Percentiles rank a stretch among this genome's conserved stretches.
phyloP scores from a whole-genome alignment of 148 eudicot genomes.

The Fallopia convolvulus region DNA sequence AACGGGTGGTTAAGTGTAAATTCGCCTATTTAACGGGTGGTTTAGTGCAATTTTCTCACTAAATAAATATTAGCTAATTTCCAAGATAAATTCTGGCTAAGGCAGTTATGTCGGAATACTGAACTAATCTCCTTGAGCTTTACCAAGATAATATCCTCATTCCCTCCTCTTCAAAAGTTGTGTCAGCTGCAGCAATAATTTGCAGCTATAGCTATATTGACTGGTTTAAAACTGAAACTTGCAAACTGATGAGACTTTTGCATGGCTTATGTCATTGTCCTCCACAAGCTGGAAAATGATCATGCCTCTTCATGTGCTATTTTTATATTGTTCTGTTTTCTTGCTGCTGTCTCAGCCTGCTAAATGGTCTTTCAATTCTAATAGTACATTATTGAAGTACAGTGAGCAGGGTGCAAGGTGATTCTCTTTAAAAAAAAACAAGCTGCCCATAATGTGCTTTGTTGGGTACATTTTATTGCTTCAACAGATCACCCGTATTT shows the following conservation, averaged over 20 bases:
- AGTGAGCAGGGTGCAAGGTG: conserved; percentile 92
- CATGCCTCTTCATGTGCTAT: neutral
- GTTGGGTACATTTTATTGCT: conserved; percentile 17
- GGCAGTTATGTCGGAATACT: neutral
- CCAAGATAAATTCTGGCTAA: no score
- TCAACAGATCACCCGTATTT: neutral
- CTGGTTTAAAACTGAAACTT: neutral
- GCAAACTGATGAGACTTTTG: neutral
- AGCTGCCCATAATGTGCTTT: neutral
- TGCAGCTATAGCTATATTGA: neutral
- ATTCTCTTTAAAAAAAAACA: neutral
- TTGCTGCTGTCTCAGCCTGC: conserved; percentile 57
- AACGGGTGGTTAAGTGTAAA: no score
- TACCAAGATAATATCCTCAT: neutral
- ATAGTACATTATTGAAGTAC: conserved; percentile 68
- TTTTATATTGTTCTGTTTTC: conserved; percentile 1
- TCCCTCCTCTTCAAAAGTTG: neutral
- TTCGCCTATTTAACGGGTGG: no score
- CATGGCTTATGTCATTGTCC: neutral
- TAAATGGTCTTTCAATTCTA: conserved; percentile 87
- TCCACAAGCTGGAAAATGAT: neutral
- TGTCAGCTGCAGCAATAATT: no score
- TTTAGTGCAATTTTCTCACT: no score
- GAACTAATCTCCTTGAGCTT: neutral
- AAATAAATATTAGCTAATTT: no score